These are phyloP conservation scores for Spathaspora girioi DNA, from an alignment of 805 yeast species.

Conservation along the genomic window DNA sequence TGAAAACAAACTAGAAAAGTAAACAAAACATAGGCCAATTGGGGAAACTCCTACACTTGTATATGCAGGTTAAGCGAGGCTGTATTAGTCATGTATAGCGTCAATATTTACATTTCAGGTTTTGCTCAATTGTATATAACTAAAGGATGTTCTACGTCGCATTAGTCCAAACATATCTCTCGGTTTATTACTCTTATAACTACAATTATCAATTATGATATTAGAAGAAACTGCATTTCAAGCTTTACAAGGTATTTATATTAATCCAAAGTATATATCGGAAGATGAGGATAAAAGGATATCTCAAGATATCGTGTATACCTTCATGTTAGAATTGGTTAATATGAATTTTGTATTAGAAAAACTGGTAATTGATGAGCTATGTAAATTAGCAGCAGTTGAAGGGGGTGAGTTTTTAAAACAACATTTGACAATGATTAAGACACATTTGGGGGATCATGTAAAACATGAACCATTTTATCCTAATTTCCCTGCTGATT, in stretches of 20 bases:
- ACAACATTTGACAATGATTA: not conserved
- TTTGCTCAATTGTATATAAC: no score
- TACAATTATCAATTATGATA: not conserved
- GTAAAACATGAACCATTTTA: conserved; percentile 5
- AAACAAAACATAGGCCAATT: no score
- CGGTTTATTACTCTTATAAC: not conserved
- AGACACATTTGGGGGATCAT: not conserved
- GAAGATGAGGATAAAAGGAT: not conserved
- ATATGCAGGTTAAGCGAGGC: no score
- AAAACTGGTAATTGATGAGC: not conserved
- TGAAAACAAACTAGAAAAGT: no score
- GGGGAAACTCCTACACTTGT: no score
- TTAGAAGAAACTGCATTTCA: conserved; percentile 1
- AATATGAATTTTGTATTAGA: not conserved
- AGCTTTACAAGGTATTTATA: not conserved
- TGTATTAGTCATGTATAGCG: no score
- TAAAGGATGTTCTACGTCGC: no score
- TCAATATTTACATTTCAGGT: no score
- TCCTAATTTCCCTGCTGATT: conserved; percentile 10
- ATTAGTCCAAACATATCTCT: not conserved
- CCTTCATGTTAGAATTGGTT: not conserved
- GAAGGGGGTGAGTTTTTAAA: not conserved
- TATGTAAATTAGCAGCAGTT: not conserved
- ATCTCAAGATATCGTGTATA: not conserved
- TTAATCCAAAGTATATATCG: not conserved